phyloP scores from a whole-genome alignment of 2,329 filamentous ascomycete genomes.

The Volutella citrinella region DNA sequence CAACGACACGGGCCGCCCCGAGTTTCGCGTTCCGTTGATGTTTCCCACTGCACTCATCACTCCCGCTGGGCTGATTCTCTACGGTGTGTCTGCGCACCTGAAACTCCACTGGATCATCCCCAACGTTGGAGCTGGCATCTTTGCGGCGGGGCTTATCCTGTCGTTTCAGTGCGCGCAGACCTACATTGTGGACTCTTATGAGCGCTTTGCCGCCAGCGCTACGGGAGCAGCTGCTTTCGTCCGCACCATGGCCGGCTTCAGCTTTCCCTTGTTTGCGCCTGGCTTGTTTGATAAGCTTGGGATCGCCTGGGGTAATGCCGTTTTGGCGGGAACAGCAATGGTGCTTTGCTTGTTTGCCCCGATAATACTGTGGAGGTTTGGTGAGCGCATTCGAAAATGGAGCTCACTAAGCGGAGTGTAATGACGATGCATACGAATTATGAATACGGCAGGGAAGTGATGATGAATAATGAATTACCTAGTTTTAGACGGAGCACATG shows the following conservation, averaged over 20 bases:
- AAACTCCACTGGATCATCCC: conserved; percentile 50
- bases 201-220: conserved; percentile 33
- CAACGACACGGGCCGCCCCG: conserved; percentile 27
- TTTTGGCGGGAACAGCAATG: conserved; percentile 29
- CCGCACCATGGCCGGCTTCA: conserved; percentile 52
- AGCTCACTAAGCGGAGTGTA: no score
- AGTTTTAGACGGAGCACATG: no score
- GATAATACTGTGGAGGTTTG: conserved; percentile 16
- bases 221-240: conserved; percentile 55
- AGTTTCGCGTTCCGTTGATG: conserved; percentile 34
- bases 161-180: conserved; percentile 57
- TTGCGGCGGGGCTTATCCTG: conserved; percentile 50
- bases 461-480: no score
- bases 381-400: conserved; percentile 17
- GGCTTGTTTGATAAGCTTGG: conserved; percentile 35
- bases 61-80: conserved; percentile 47
- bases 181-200: conserved; percentile 54
- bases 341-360: conserved; percentile 17
- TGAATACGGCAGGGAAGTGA: no score
- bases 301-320: conserved; percentile 44
- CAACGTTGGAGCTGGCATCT: conserved; percentile 51
- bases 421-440: no score
- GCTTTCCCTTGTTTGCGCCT: conserved; percentile 57
- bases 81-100: conserved; percentile 43
- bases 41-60: conserved; percentile 37